A percentile compares a stretch with the other conserved stretches of the same genome.
phyloP scores from a whole-genome alignment of 2,329 filamentous ascomycete genomes.

The Aspergillus floridensis region DNA sequence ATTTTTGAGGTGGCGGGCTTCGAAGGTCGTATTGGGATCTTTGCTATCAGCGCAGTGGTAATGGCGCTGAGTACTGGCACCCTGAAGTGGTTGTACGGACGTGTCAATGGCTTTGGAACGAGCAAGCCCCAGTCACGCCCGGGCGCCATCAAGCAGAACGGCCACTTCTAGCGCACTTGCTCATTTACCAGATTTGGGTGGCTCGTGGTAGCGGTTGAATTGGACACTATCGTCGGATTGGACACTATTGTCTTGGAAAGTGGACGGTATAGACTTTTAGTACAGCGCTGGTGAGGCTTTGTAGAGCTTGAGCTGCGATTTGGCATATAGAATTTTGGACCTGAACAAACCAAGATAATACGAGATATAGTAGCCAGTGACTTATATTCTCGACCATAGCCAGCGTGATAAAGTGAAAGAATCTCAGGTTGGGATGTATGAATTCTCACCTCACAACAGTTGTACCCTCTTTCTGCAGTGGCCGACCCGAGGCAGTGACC shows the following conservation, averaged over 20 bases:
- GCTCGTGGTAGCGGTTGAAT: not conserved
- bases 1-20: conserved; percentile 70
- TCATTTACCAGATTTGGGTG: too few species aligned
- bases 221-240: too few species aligned
- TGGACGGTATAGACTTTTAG: too few species aligned
- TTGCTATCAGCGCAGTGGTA: conserved; percentile 64
- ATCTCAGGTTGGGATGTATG: too few species aligned
- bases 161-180: conserved; percentile 16
- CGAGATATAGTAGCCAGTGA: too few species aligned
- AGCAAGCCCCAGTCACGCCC: conserved; percentile 24
- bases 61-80: conserved; percentile 69
- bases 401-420: too few species aligned
- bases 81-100: conserved; percentile 68
- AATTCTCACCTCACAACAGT: too few species aligned
- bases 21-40: conserved; percentile 65
- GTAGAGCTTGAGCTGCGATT: not conserved
- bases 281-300: not conserved
- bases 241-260: too few species aligned
- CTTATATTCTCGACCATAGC: too few species aligned
- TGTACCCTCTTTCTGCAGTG: too few species aligned
- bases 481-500: not conserved
- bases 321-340: not conserved
- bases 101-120: conserved; percentile 41
- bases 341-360: too few species aligned
- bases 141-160: conserved; percentile 29